Conservation (phyloP, 73 alveolate species). For the Tetrahymena thermophila region DNA sequence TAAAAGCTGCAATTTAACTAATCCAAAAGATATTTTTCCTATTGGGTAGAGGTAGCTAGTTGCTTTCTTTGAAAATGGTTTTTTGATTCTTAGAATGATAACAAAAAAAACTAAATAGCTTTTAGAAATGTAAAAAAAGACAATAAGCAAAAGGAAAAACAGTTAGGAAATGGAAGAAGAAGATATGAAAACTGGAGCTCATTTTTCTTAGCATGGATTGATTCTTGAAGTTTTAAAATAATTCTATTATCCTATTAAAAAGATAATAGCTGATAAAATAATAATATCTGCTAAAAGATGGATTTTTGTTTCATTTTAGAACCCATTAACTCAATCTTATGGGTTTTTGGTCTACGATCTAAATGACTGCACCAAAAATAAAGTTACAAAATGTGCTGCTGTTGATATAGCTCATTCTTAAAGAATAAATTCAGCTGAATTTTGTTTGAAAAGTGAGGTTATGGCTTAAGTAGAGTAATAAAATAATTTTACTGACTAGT, state of each 20-base stretch:
- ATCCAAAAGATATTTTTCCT: neutral
- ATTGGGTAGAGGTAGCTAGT: neutral
- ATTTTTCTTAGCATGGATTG: neutral
- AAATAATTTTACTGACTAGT: neutral
- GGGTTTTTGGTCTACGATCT: neutral
- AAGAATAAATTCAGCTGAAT: neutral
- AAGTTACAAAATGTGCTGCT: conserved; percentile 1
- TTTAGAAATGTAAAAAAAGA: neutral
- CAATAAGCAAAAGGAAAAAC: neutral
- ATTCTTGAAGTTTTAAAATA: neutral
- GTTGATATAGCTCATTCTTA: neutral
- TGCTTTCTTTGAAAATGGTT: neutral
- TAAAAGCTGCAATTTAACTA: neutral
- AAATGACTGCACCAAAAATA: neutral
- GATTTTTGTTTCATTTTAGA: neutral
- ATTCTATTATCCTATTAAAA: neutral
- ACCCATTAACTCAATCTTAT: neutral
- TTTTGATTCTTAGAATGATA: neutral
- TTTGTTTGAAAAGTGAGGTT: neutral
- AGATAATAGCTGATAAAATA: neutral
- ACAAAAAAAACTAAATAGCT: neutral
- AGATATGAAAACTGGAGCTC: neutral
- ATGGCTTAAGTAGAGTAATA: neutral
- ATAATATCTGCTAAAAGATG: neutral
- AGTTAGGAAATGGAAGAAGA: neutral